phyloP scores from a whole-genome alignment of 139 green algal genomes.

The Gonium pectorale region DNA sequence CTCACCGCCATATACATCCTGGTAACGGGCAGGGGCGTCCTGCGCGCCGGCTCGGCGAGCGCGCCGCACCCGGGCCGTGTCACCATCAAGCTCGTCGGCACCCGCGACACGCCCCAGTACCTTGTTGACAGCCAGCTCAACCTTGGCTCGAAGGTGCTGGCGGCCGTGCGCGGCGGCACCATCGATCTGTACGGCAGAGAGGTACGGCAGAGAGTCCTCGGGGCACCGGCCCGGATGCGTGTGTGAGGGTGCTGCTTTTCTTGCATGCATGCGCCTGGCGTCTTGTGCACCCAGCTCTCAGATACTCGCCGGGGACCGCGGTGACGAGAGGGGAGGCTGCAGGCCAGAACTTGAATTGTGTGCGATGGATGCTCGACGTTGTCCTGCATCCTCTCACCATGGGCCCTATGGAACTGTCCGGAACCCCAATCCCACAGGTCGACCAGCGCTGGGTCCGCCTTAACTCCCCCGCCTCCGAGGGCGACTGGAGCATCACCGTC shows the following conservation, averaged over 20 bases:
- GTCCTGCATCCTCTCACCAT: too few species aligned
- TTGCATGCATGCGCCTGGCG: too few species aligned
- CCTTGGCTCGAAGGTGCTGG: slow-evolving; percentile 42
- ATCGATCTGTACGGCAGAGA: slow-evolving; percentile 59
- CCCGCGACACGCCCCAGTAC: slow-evolving; percentile 16
- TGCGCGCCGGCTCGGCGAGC: slow-evolving; percentile 16
- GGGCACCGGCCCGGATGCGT: too few species aligned
- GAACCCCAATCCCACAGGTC: too few species aligned
- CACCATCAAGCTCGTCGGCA: slow-evolving; percentile 1
- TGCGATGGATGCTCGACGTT: too few species aligned
- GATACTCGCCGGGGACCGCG: too few species aligned
- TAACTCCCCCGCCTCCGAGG: slow-evolving; percentile 26
- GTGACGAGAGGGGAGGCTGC: too few species aligned
- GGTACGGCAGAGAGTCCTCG: too few species aligned
- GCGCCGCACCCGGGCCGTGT: neutral
- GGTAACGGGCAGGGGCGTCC: neutral
- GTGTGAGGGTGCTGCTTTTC: too few species aligned
- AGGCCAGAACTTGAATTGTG: too few species aligned
- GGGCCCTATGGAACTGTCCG: too few species aligned
- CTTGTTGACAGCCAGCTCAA: slow-evolving; percentile 26
- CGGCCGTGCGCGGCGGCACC: slow-evolving; percentile 23
- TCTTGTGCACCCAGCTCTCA: too few species aligned
- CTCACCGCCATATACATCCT: slow-evolving; percentile 31
- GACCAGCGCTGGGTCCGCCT: slow-evolving; percentile 55
- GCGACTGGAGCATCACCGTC: slow-evolving; percentile 35